A percentile compares a stretch with the other conserved stretches of the same genome.
Conservation (phyloP, 805 yeast genomes). For the Hanseniaspora guilliermondii region DNA sequence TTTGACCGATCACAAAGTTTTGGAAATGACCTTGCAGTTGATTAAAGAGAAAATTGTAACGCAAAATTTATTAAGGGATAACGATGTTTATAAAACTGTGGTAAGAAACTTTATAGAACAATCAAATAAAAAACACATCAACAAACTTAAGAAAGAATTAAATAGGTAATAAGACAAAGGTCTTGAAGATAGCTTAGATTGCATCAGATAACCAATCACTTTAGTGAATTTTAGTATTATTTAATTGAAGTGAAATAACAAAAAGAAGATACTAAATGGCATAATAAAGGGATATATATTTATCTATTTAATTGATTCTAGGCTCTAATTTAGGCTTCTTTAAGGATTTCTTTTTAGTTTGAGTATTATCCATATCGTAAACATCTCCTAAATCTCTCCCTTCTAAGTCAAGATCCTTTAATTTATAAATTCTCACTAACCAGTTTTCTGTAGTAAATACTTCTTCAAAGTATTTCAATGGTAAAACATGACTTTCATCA, state of each 20-base stretch:
- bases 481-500: constrained; percentile 36
- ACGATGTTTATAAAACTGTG: constrained; percentile 68
- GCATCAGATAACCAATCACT: too few species aligned
- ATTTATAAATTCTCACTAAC: constrained; percentile 88
- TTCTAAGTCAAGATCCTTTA: constrained; percentile 73
- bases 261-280: constrained; percentile 9
- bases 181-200: too few species aligned
- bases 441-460: constrained; percentile 92
- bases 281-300: neutral
- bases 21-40: constrained; percentile 22
- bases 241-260: too few species aligned
- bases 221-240: too few species aligned
- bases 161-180: constrained; percentile 27
- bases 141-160: constrained; percentile 29
- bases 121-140: constrained; percentile 64
- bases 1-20: neutral
- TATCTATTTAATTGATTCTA: constrained; percentile 23
- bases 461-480: constrained; percentile 74
- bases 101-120: constrained; percentile 85
- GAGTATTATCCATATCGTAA: constrained; percentile 37
- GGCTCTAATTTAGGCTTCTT: constrained; percentile 46
- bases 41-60: constrained; percentile 31
- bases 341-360: constrained; percentile 30
- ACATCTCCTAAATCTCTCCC: constrained; percentile 67
- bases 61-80: constrained; percentile 44